Base-by-base conservation (phyloP, 2,329 filamentous ascomycete genomes). In the Neopestalotiopsis sp. region DNA sequence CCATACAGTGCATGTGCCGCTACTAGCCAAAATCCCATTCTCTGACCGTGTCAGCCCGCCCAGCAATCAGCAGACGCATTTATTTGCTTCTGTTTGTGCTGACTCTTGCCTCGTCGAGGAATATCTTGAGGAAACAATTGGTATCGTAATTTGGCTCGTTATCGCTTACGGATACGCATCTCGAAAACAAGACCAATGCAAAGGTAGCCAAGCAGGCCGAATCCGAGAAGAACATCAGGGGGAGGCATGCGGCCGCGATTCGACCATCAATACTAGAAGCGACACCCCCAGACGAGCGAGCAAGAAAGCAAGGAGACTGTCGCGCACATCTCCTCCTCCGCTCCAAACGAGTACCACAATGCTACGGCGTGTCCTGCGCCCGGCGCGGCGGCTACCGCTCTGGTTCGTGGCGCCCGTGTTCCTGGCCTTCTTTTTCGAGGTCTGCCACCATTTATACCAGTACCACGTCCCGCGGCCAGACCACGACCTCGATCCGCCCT, bases 401-500 rank as follows among this genome's bases (percentile, higher is more conserved):
- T 74, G 73, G 61, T 73, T 80, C 40, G 58, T 79, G 61, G 69
- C 81, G 32, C 70, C 77, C 56, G 68, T 78, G 30, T 67, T 78
- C 49, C 71, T 75, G 28, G 76, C 78, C 59, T 73, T 80, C 68
- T 42, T 76, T 12, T 67, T 81, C 72, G 80, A 83, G 67, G 74
- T 77, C 66, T 68, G 78, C 62, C 59, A 82, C 5, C 81, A 83
- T 71, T 67, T 74, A 62, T 77, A 77, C 70, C 72, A 72, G 63
- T 82, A 78, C 73, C 69, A 71, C 69, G 77, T 83, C n/a, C 75
- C 74, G 32, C 75, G 73, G 14, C 81, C 82, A 0, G 69, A 73
- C n/a, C 69, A 71, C 66, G 77, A 81, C 66, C 80, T 82, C 73
- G 82, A 83, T 72, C 71, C 75, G 28, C 80, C 81, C 70, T 83